Evolutionary conservation across 2,329 filamentous ascomycete genomes (phyloP), one percentile per base, ranked within the genome.

Genomic region (Aspergillus sp.): DNA sequence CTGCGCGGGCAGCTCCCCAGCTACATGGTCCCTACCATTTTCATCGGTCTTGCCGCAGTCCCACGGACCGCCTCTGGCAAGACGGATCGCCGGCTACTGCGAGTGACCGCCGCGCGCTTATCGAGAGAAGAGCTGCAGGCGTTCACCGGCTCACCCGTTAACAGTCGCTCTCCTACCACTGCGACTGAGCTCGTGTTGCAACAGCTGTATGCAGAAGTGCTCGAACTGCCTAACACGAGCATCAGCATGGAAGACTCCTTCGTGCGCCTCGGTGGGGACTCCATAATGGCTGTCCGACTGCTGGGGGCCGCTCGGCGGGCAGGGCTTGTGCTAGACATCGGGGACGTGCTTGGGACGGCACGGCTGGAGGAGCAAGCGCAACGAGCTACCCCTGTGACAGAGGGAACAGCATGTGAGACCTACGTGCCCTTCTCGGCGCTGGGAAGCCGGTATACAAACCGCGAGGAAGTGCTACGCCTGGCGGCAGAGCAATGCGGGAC

Each of bases 1-100:
- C 40, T 42, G 40, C 40, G 40, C 3, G 17, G 12, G 17, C 5
- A 22, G 40, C 40, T 42, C 17, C 53, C 53, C 6, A 19, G 19
- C 2, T 56, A 56, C 19, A 56, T 56, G 53, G 19, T 42, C 15
- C 53, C 53, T 4, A 27, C 33, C 24, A 13, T 40, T 13, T 56
- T 24, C 24, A 42, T 56, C 19, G 34, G 17, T 9, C 11, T 44
- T 5, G 15, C 34, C 4, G 9, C 4, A 19, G n/a, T 50, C 9
- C 53, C 53, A 12, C 5, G 7, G 3, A 51, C 4, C 3, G 8
- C 48, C 13, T 41, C 34, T 7, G 48, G 48, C 9, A 51, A 51
- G 19, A 4, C 41, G 8, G 17, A 39, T 17, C 48, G 48, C 6
- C 19, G 17, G 4, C 5, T 39, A 3, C 20, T 50, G 20, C 47